Percentiles rank a stretch among this genome's conserved stretches.
These are phyloP conservation scores for Leishmania aethiopica DNA, from an alignment of 208 protist species.

Conservation along the genomic window DNA sequence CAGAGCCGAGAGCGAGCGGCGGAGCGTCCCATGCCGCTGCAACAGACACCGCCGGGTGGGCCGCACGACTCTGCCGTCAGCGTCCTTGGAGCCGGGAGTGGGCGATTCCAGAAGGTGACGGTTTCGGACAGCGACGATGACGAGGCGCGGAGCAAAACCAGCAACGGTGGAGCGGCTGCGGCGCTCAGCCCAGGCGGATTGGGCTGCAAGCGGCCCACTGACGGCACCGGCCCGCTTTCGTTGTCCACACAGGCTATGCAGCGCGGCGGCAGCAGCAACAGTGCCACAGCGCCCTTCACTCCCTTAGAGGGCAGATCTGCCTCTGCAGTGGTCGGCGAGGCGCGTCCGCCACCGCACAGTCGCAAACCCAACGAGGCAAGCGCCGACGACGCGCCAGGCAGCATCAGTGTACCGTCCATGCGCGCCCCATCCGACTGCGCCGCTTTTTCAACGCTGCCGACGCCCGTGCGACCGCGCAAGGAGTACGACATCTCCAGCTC, in stretches of 20 bases:
- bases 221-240: background rate
- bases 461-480: slow-evolving; percentile 23
- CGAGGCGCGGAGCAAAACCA: background rate
- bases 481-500: slow-evolving; percentile 37
- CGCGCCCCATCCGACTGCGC: background rate
- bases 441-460: background rate
- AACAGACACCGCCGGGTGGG: background rate
- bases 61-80: background rate
- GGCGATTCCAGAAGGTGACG: slow-evolving; percentile 17
- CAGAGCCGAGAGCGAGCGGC: background rate
- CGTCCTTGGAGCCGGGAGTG: background rate
- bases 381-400: background rate
- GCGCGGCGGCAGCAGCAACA: background rate
- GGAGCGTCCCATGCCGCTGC: background rate
- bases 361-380: background rate
- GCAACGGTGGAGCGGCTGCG: background rate
- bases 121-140: slow-evolving; percentile 36
- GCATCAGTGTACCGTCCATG: background rate
- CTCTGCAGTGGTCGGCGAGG: background rate
- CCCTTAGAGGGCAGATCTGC: background rate
- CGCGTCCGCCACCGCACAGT: background rate
- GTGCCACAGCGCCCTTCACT: background rate
- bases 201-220: background rate
- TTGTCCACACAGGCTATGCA: background rate
- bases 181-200: background rate